phyloP scores from a whole-genome alignment of 306 rosid species.

The Quercus rubra region DNA sequence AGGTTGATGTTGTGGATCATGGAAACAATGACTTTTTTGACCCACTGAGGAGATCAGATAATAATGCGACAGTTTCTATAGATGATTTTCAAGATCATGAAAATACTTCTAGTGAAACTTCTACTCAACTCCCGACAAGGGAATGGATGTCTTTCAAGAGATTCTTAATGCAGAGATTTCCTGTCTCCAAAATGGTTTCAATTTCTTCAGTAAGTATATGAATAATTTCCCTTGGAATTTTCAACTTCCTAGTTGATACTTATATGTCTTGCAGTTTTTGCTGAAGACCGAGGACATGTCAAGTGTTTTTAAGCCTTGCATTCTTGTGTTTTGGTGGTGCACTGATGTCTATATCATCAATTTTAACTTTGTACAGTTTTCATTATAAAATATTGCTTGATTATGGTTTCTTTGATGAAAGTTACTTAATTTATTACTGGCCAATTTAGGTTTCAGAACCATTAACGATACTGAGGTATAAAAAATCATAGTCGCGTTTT shows the following conservation, averaged over 20 bases:
- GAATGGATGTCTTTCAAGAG: slow-evolving; percentile 87
- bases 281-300: slow-evolving; percentile 4
- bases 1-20: slow-evolving; percentile 47
- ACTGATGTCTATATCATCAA: background rate
- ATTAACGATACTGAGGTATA: background rate
- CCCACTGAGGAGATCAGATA: slow-evolving; percentile 64
- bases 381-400: background rate
- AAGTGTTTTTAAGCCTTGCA: slow-evolving; percentile 10
- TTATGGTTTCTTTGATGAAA: background rate
- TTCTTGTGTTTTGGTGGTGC: slow-evolving; percentile 14
- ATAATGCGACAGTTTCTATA: slow-evolving; percentile 25
- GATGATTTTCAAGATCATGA: slow-evolving; percentile 28
- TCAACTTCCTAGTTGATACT: background rate
- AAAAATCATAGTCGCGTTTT: background rate
- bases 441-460: background rate
- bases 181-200: slow-evolving; percentile 74
- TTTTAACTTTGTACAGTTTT: slow-evolving; percentile 11
- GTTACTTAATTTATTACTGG: slow-evolving; percentile 7
- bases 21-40: slow-evolving; percentile 54
- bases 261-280: slow-evolving; percentile 6
- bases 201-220: slow-evolving; percentile 64
- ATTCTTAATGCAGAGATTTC: slow-evolving; percentile 78
- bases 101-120: slow-evolving; percentile 26
- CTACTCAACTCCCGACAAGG: slow-evolving; percentile 38
- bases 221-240: background rate